Evolutionary conservation across 331 rosid species (phyloP), one percentile per base, ranked within the genome.

Genomic region (Quercus phellos): DNA sequence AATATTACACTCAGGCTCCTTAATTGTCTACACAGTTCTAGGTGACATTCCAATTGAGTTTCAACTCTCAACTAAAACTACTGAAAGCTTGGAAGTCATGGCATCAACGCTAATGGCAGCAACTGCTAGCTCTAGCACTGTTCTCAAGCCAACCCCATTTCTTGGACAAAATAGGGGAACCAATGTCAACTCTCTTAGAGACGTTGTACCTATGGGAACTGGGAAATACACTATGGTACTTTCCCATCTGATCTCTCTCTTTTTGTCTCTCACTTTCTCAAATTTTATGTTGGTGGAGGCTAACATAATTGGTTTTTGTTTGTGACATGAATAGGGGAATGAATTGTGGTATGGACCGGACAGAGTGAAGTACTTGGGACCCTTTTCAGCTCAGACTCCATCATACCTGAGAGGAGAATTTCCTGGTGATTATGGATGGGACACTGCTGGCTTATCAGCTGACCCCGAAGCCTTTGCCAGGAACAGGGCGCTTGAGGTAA

Each of bases 401-500:
- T 87, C 93, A 22, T 92, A 92, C 81, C 72, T 92, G 60, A 90
- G 75, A 14, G 94, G 96, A 83, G 90, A 92, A 72, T 87, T 92
- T 68, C 94, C 93, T 7, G 92, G 92, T 4, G 97, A 90, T 79
- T 92, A 92, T 77, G 93, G 94, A 70, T 90, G 96, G 94, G 96
- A 90, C 87, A 87, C 92, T 73, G 96, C 96, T 17, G 96, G 92
- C 3, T 81, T 90, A 79, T 92, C 92, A 77, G 96, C 94, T 72
- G 96, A 92, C 69, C 94, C 96, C 0, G 93, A 92, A 87, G 96
- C 97, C 59, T 90, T 92, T 79, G 92, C 92, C 76, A 92, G 58
- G 83, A 92, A 92, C 87, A 84, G 91, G 88, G 92, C 97, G 83
- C 94, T 92, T 84, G 97, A 90, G 96, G 96, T 87, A 76, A n/a